Base-by-base conservation (phyloP, 345 rosid species). In the Lumnitzera racemosa region DNA sequence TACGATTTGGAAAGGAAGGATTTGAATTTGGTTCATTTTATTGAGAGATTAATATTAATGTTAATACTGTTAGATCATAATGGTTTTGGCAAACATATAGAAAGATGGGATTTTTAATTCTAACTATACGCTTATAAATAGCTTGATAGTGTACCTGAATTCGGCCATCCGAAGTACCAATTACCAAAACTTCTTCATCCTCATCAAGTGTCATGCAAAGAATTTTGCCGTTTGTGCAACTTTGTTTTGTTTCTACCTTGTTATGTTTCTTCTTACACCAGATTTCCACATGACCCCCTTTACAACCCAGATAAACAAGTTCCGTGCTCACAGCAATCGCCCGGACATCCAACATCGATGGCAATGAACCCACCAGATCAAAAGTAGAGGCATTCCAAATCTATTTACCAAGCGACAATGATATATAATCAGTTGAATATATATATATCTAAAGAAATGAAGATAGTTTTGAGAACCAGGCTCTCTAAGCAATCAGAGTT, bases 151-250 rank as follows among this genome's bases (percentile, higher is more conserved):
- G 61, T 64, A 82, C 91, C 91, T 86, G 89, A 48, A 83, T 79
- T 62, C 64, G 56, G 46, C 92, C 87, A 50, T 83, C 87, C 3
- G 87, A 76, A 46, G 92, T 83, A 62, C 92, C 92, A 11, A 73
- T 63, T 46, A 81, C 79, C 55, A 86, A 31, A 46, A 79, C 55
- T 55, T 86, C 87, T 67, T 86, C 89, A 12, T 62, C 74, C 2
- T 48, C 72, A 54, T 79, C 81, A n/a, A 86, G 61, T 47, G 78
- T 81, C 83, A 86, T 69, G 71, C 76, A 72, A 53, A 72, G 55
- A 41, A 86, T 66, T 65, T 67, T 86, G 53, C 70, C 63, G 13
- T 41, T 78, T 9, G 79, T 72, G 25, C 74, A 73, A 12, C 76
- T 66, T 61, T 78, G 87, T 15, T 83, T 72, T 4, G 73, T 71